Base-by-base conservation (phyloP, 225 moss, liverwort and hornwort genomes). In the Lunularia cruciata region DNA sequence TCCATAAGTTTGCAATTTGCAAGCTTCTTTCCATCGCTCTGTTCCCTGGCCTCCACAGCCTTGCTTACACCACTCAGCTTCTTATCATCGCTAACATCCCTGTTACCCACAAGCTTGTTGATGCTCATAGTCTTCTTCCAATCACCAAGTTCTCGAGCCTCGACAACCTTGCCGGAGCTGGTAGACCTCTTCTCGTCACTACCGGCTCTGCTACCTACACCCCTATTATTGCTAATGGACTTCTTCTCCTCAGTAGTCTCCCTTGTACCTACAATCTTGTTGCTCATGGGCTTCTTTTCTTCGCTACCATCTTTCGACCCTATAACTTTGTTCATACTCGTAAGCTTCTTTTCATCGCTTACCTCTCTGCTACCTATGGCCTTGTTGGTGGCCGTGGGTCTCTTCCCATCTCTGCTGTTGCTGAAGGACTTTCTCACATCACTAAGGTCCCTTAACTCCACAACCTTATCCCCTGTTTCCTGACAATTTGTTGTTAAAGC, bases 381-480 rank as follows among this genome's bases (percentile, higher is more conserved):
- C 26, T 52, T 67, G 8, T 40, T 6, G 6, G 13, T 6, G 6
- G 8, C 13, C 6, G 13, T 40, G 13, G 13, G 40, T n/a, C n/a
- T n/a, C n/a, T n/a, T n/a, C n/a, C n/a, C n/a, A n/a, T n/a, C n/a
- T n/a, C n/a, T n/a, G 23, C 20, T 25, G 34, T 31, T 65, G 65
- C 15, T 46, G 19, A 22, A 47, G 8, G 31, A 11, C 46, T 65
- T 65, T 48, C 65, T 65, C 37, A 51, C 51, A 37, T 43, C 57
- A 4, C 47, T 67, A 15, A 75, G 71, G 3, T 36, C 47, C 23
- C 18, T 62, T 30, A 53, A 51, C 22, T 75, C 55, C 5, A 62
- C 13, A 14, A 67, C 37, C 55, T 57, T 57, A 31, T 73, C 60
- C 53, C 39, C 32, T 35, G 42, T 51, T 23, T 65, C 57, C 57